A percentile compares a stretch with the other conserved stretches of the same genome.
Evolutionary conservation across 768 basidiomycete genomes (phyloP).

Genomic region (Naganishia antarctica): DNA sequence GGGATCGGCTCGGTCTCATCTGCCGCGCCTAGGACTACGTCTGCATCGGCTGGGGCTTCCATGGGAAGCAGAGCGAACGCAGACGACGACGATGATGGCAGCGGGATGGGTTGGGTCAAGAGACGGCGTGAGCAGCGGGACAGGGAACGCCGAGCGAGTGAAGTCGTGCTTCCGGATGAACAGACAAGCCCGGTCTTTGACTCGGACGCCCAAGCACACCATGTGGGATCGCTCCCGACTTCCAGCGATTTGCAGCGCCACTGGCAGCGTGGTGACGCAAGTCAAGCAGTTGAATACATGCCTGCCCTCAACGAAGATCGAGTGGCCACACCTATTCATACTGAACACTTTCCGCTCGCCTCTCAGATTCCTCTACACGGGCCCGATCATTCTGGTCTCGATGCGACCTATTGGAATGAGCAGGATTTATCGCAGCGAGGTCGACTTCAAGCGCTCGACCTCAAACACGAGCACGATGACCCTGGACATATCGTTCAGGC

Average conservation of each 20-base stretch:
- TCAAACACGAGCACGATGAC: constrained; percentile 28
- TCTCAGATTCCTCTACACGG: background rate
- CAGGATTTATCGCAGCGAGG: background rate
- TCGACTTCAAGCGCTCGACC: constrained; percentile 25
- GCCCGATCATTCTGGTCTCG: too few species aligned
- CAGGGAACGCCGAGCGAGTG: constrained; percentile 53
- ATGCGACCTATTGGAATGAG: background rate
- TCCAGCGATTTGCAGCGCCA: background rate
- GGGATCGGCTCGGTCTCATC: constrained; percentile 61
- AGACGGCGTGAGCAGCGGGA: constrained; percentile 56
- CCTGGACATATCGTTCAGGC: constrained; percentile 37
- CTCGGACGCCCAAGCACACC: background rate
- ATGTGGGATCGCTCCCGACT: constrained; percentile 6
- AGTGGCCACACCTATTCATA: constrained; percentile 2
- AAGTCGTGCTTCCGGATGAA: constrained; percentile 29
- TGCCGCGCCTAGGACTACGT: background rate
- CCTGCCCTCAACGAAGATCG: constrained; percentile 9
- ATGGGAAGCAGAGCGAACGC: constrained; percentile 39
- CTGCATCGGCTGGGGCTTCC: background rate
- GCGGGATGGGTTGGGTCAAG: constrained; percentile 80
- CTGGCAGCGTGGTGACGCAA: background rate
- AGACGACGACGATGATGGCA: constrained; percentile 68
- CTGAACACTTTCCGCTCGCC: background rate
- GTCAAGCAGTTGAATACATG: background rate
- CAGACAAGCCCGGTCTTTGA: background rate